Evolutionary conservation across 2,329 filamentous ascomycete species (phyloP).

Genomic region (Phaeosphaeriaceae sp.): DNA sequence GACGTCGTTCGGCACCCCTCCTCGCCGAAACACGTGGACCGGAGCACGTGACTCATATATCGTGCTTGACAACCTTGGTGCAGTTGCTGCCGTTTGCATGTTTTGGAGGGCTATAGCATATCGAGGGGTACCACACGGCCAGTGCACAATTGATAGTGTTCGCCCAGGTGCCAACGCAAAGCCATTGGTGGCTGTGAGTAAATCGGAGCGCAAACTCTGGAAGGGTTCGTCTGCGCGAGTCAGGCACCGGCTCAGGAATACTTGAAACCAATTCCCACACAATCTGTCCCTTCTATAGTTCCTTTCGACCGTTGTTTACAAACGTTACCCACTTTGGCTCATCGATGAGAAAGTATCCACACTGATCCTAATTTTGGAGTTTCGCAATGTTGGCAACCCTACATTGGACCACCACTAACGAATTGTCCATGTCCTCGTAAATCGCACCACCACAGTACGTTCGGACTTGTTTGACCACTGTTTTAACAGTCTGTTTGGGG

Average conservation of each 20-base stretch:
- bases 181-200: not conserved
- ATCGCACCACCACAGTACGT: not conserved
- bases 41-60: not conserved
- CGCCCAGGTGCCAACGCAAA: not conserved
- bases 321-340: not conserved
- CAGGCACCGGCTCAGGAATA: not conserved
- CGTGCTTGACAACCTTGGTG: not conserved
- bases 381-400: not conserved
- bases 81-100: too few species aligned
- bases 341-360: not conserved
- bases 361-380: not conserved
- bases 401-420: not conserved
- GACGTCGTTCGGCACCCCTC: constrained; percentile 9
- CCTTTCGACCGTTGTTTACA: not conserved
- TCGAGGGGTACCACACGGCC: not conserved
- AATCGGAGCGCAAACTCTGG: not conserved
- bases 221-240: not conserved
- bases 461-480: not conserved
- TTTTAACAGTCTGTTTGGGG: not conserved
- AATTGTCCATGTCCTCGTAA: not conserved
- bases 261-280: not conserved
- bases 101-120: too few species aligned
- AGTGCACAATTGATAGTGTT: not conserved
- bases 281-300: not conserved
- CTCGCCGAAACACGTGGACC: not conserved